Evolutionary conservation across 2,329 filamentous ascomycete species (phyloP), one percentile per base, ranked within the genome.

Genomic region (Penicillium rolfsii): DNA sequence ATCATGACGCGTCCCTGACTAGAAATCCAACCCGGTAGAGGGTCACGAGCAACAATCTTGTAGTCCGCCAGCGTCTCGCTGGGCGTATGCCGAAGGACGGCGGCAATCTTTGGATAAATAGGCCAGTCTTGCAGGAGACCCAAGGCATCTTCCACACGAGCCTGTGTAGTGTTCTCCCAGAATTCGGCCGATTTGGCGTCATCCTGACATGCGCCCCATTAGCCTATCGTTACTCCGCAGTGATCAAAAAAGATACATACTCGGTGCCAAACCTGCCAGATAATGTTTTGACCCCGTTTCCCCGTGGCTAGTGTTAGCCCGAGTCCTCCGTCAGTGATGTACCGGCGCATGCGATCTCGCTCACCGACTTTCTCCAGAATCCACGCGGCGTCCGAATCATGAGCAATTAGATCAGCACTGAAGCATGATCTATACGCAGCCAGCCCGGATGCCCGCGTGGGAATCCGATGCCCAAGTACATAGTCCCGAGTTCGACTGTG

Each of bases 401-500:
- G 38, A 7, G 36, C 36, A 36, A 52, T 16, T 24, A 52, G 16
- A 24, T 36, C 49, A 52, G 12, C 41, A 45, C 41, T 45, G 41
- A 45, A 45, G 22, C 41, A 45, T 45, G 41, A 45, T 45, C 41
- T 14, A 45, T 45, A 45, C 22, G 41, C 41, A 16, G 41, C 41
- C 41, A 45, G 22, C 22, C 41, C 41, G 22, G 41, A 45, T 19
- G 11, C 22, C n/a, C 22, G 41, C n/a, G 12, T 45, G 41, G 41
- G 22, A 45, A 45, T 45, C 11, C 41, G 41, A 45, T 45, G 12
- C n/a, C 41, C 41, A 16, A 45, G 41, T n/a, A 45, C 41, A 45
- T 45, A 45, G 41, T 45, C 41, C 41, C 41, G 41, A 45, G 41
- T 45, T 45, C 41, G 41, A 45, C 60, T 60, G 35, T 62, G 56